Percentiles rank a stretch among this genome's conserved stretches.
These are phyloP conservation scores for Pseudogymnoascus sp. DNA, from an alignment of 2,329 filamentous ascomycete genomes.

Conservation along the genomic window DNA sequence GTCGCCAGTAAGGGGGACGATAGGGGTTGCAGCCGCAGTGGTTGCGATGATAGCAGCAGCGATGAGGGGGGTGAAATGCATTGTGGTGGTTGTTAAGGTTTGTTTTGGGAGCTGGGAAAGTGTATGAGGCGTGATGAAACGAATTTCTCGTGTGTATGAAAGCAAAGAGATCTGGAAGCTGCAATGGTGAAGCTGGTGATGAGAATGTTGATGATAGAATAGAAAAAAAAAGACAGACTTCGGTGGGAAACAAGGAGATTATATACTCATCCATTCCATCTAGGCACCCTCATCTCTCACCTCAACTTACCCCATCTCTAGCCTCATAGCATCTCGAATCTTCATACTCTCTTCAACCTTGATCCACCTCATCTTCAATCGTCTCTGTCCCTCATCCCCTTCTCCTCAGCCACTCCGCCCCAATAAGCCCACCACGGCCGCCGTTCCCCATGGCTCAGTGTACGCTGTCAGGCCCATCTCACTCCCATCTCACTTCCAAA, in stretches of 20 bases:
- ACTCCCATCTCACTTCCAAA: background rate
- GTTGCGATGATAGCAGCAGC: conserved; percentile 36
- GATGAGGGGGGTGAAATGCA: conserved; percentile 32
- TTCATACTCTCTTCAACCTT: background rate
- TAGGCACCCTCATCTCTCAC: background rate
- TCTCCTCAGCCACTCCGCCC: background rate
- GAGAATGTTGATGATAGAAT: background rate
- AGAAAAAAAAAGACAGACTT: background rate
- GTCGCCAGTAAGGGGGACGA: conserved; percentile 31
- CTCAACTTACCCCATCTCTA: background rate
- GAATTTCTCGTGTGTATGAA: background rate
- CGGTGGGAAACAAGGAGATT: background rate
- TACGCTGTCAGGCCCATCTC: no score
- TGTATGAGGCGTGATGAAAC: background rate
- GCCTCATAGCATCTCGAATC: background rate
- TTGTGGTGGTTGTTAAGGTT: conserved; percentile 23
- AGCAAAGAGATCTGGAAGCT: background rate
- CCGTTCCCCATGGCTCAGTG: background rate
- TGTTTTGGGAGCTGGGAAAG: background rate
- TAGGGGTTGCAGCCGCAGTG: conserved; percentile 28
- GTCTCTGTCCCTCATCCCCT: background rate
- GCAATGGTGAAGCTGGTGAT: background rate
- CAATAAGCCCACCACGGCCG: background rate
- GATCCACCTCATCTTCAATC: background rate
- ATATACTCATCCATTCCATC: background rate